Conservation (phyloP, 140 eudicot species). For the Erigeron philadelphicus region DNA sequence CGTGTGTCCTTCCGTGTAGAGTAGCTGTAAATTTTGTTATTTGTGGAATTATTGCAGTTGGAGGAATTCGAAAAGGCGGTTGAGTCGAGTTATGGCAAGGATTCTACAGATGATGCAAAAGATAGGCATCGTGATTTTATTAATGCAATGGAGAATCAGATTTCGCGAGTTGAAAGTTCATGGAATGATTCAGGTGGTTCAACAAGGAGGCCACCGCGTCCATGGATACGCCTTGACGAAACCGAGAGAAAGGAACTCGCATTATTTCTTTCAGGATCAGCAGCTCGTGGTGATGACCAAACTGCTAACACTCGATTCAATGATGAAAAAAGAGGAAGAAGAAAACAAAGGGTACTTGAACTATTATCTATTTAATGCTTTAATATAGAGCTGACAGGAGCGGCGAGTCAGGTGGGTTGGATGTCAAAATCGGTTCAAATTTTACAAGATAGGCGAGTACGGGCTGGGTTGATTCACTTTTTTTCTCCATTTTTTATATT, state of each 20-base stretch:
- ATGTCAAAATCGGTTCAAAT: neutral
- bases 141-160: constrained; percentile 56
- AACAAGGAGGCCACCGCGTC: constrained; percentile 61
- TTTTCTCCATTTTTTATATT: too few species aligned
- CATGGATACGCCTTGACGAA: constrained; percentile 76
- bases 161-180: constrained; percentile 46
- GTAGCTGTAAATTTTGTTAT: neutral
- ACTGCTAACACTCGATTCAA: constrained; percentile 19
- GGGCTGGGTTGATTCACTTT: too few species aligned
- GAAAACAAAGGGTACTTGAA: constrained; percentile 24
- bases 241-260: constrained; percentile 71
- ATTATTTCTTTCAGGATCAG: constrained; percentile 56
- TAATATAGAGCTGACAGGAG: neutral
- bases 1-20: neutral
- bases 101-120: constrained; percentile 47
- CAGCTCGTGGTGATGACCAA: constrained; percentile 25
- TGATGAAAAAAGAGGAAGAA: constrained; percentile 28
- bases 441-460: too few species aligned
- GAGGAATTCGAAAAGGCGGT: constrained; percentile 80
- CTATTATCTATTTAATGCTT: neutral
- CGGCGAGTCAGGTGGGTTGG: neutral
- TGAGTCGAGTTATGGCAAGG: constrained; percentile 41
- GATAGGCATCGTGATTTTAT: constrained; percentile 60
- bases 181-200: constrained; percentile 49
- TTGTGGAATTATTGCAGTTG: constrained; percentile 44